Conservation (phyloP, 768 basidiomycete genomes). For the Amanita inopinata region DNA sequence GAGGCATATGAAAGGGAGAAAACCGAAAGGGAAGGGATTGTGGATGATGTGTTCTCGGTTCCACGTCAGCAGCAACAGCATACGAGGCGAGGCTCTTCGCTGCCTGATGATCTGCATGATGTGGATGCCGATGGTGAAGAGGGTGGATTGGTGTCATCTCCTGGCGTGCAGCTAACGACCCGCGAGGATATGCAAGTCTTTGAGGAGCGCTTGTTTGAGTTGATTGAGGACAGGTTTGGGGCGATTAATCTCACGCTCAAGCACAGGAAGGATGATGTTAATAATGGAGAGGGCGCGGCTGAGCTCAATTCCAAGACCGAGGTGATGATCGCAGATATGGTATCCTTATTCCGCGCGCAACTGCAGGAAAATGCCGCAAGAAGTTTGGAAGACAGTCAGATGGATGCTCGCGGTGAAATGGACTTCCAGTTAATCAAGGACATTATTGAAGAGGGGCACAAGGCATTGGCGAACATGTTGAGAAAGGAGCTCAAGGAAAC, state of each 20-base stretch:
- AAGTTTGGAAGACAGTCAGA: constrained; percentile 48
- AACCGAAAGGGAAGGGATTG: constrained; percentile 1
- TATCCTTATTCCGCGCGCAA: constrained; percentile 59
- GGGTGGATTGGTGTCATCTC: constrained; percentile 2
- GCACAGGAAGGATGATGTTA: constrained; percentile 13
- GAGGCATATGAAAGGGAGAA: constrained; percentile 12
- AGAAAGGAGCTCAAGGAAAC: constrained; percentile 51
- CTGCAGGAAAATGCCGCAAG: constrained; percentile 52
- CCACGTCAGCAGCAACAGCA: constrained; percentile 18
- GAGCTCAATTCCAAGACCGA: constrained; percentile 39
- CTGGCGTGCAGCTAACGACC: constrained; percentile 27
- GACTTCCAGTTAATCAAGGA: constrained; percentile 72
- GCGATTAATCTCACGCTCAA: constrained; percentile 32
- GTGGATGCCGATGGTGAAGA: constrained; percentile 27
- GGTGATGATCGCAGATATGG: constrained; percentile 54
- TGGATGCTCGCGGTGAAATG: constrained; percentile 67
- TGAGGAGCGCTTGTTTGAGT: constrained; percentile 49
- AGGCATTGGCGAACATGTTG: constrained; percentile 46
- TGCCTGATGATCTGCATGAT: constrained; percentile 45
- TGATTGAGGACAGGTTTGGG: constrained; percentile 64
- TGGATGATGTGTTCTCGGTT: constrained; percentile 27
- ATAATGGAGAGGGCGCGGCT: constrained; percentile 16
- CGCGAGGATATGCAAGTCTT: constrained; percentile 51
- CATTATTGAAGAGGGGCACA: constrained; percentile 57
- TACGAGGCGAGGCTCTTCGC: constrained; percentile 43